phyloP scores from a whole-genome alignment of 73 alveolate species.

The Urostyla sp. region DNA sequence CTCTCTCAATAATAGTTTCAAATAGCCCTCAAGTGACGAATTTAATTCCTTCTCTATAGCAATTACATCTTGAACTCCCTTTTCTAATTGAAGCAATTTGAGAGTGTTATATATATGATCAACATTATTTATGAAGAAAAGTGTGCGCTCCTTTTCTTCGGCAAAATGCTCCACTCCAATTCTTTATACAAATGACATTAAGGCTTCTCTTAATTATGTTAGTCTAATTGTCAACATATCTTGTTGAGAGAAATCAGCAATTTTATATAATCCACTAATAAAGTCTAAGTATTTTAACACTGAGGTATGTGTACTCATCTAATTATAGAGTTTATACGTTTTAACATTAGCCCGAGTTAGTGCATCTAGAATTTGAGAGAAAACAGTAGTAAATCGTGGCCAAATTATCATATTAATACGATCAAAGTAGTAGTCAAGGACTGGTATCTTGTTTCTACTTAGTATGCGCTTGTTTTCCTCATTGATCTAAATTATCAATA shows the following conservation, averaged over 20 bases:
- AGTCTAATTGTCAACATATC: conserved; percentile 62
- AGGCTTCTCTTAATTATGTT: conserved; percentile 15
- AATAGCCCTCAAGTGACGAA: neutral
- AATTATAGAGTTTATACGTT: conserved; percentile 52
- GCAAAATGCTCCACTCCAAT: conserved; percentile 19
- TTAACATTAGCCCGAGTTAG: conserved; percentile 36
- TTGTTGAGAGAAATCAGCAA: conserved; percentile 33
- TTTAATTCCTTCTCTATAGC: conserved; percentile 13
- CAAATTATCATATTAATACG: conserved; percentile 56
- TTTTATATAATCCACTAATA: conserved; percentile 45
- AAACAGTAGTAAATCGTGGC: conserved; percentile 68
- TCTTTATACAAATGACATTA: conserved; percentile 3
- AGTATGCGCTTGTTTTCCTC: conserved; percentile 58
- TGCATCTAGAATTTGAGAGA: conserved; percentile 29
- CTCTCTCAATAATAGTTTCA: conserved; percentile 12
- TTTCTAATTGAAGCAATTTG: conserved; percentile 40
- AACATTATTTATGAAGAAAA: conserved; percentile 48
- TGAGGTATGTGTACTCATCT: conserved; percentile 46
- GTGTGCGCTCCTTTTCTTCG: conserved; percentile 45
- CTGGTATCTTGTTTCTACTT: conserved; percentile 54
- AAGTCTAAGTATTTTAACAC: conserved; percentile 52
- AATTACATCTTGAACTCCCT: conserved; percentile 22
- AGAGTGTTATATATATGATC: neutral
- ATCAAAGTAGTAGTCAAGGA: conserved; percentile 64
- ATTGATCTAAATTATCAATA: conserved; percentile 58